Percentiles rank a stretch among this genome's conserved stretches.
phyloP scores from a whole-genome alignment of 1,139 yeast species.

The Blastobotrys niveus region DNA sequence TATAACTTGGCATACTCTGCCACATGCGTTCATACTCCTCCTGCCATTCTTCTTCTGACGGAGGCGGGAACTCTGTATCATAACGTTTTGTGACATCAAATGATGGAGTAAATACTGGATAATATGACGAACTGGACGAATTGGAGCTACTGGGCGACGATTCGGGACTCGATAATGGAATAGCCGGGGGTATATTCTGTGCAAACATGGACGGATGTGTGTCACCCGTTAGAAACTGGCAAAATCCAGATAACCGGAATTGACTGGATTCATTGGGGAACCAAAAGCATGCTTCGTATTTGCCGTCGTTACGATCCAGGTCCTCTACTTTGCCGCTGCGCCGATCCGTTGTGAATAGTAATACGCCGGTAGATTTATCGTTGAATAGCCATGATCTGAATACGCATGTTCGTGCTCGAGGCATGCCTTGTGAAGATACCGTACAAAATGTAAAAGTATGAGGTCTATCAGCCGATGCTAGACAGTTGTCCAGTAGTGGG shows the following conservation, averaged over 20 bases:
- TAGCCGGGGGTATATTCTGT: conserved; percentile 10
- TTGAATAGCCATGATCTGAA: conserved; percentile 70
- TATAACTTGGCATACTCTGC: conserved; percentile 49
- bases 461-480: conserved; percentile 18
- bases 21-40: conserved; percentile 59
- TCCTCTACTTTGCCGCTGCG: conserved; percentile 61
- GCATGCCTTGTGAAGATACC: conserved; percentile 51
- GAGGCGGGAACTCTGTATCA: conserved; percentile 37
- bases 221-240: conserved; percentile 28
- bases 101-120: conserved; percentile 26
- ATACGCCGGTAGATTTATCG: conserved; percentile 59
- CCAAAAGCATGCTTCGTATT: conserved; percentile 73
- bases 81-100: conserved; percentile 14
- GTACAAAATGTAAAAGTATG: conserved; percentile 62
- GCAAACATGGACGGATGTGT: conserved; percentile 10
- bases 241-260: conserved; percentile 65
- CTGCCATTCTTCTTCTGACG: conserved; percentile 60
- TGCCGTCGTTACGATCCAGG: conserved; percentile 42
- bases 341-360: conserved; percentile 67
- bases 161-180: conserved; percentile 13
- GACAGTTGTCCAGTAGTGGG: conserved; percentile 25
- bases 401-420: conserved; percentile 63
- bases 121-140: conserved; percentile 14
- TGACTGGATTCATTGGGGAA: conserved; percentile 58
- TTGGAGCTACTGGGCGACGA: conserved; percentile 10